Percentiles rank a stretch among this genome's conserved stretches.
Conservation (phyloP, 2,329 filamentous ascomycete species). For the Sclerotinia nivalis region DNA sequence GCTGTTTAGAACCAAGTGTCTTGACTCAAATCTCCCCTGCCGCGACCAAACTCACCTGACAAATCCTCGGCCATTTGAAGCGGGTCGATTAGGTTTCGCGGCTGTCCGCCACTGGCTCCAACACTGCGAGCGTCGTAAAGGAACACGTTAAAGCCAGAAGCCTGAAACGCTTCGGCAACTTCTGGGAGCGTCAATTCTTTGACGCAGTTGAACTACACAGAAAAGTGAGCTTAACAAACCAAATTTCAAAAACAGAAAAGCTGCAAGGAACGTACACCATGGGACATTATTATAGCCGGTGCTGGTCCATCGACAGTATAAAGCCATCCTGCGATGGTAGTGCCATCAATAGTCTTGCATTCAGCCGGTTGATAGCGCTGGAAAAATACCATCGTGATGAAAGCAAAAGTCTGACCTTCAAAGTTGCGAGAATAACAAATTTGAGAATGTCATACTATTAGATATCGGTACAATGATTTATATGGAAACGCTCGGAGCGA, state of each 20-base stretch:
- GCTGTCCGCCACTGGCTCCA: constrained; percentile 40
- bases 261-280: constrained; percentile 10
- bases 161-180: constrained; percentile 29
- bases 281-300: background rate
- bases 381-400: constrained; percentile 14
- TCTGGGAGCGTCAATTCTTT: constrained; percentile 29
- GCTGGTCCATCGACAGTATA: background rate
- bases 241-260: background rate
- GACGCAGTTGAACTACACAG: constrained; percentile 29
- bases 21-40: constrained; percentile 3
- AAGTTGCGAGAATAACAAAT: constrained; percentile 10
- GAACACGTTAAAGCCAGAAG: constrained; percentile 41
- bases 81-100: constrained; percentile 41
- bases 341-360: constrained; percentile 8
- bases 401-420: constrained; percentile 6
- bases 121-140: constrained; percentile 43
- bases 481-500: background rate
- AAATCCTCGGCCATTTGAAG: constrained; percentile 40
- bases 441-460: background rate
- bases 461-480: constrained; percentile 2
- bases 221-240: background rate
- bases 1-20: background rate
- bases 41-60: constrained; percentile 1
- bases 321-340: constrained; percentile 2
- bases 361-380: background rate